phyloP scores from a whole-genome alignment of 257 asterid species.

The Solanum stenotomum region DNA sequence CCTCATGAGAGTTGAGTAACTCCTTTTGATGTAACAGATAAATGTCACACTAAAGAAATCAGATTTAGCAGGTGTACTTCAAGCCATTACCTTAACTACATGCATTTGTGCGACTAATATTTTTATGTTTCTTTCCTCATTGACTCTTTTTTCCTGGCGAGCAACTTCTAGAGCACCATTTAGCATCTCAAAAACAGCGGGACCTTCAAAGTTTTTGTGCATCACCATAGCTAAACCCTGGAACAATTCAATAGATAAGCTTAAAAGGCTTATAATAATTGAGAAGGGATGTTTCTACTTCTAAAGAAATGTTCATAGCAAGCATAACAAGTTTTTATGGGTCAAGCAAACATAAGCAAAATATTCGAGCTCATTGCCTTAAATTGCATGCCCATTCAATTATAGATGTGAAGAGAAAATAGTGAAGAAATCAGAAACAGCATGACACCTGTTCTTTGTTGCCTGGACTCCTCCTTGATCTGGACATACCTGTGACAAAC shows the following conservation, averaged over 20 bases:
- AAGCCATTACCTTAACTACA: constrained; percentile 46
- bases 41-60: background rate
- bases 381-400: background rate
- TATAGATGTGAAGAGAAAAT: background rate
- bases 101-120: constrained; percentile 85
- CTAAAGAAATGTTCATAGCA: background rate
- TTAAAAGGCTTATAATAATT: background rate
- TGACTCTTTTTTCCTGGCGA: constrained; percentile 38
- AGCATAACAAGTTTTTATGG: background rate
- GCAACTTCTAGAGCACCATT: constrained; percentile 62
- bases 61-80: background rate
- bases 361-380: background rate
- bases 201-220: constrained; percentile 83
- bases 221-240: constrained; percentile 93
- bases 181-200: constrained; percentile 80
- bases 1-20: background rate
- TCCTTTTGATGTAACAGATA: background rate
- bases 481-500: background rate
- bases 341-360: background rate
- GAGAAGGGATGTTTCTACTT: background rate
- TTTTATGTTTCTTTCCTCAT: constrained; percentile 70
- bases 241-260: background rate
- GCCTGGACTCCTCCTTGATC: background rate
- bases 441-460: background rate
- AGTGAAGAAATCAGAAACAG: background rate